These are phyloP conservation scores for Trametes meyenii DNA, from an alignment of 768 basidiomycete species.

Conservation along the genomic window DNA sequence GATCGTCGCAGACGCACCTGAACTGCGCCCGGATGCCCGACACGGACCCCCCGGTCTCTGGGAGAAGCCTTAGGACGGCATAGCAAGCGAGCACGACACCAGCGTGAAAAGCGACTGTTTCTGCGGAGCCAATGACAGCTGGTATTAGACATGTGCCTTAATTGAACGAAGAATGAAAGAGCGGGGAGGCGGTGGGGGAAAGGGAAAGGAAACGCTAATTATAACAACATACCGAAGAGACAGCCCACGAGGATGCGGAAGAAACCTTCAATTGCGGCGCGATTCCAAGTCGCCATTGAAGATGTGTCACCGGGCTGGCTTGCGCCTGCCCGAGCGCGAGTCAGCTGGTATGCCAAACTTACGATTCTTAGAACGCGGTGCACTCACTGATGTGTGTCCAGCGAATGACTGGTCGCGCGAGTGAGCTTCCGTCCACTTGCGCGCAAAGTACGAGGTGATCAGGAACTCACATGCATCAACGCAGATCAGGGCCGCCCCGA, in stretches of 20 bases:
- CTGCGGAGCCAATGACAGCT: conserved; percentile 39
- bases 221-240: conserved; percentile 50
- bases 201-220: neutral
- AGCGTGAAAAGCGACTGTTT: conserved; percentile 74
- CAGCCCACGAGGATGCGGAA: conserved; percentile 67
- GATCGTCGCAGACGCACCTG: conserved; percentile 40
- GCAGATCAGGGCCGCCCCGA: conserved; percentile 60
- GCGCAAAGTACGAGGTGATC: neutral
- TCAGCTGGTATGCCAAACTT: conserved; percentile 5
- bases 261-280: conserved; percentile 52
- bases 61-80: conserved; percentile 47
- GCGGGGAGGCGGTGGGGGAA: neutral
- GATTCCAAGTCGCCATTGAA: conserved; percentile 47
- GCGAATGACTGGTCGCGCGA: conserved; percentile 59
- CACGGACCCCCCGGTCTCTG: conserved; percentile 14
- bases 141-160: conserved; percentile 16
- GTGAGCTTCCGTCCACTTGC: conserved; percentile 4
- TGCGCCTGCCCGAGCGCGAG: conserved; percentile 11
- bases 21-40: conserved; percentile 68
- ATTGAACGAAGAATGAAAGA: neutral
- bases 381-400: conserved; percentile 72
- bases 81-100: conserved; percentile 65
- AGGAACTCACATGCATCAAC: conserved; percentile 71
- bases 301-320: conserved; percentile 18
- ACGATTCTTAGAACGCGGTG: neutral